A percentile compares a stretch with the other conserved stretches of the same genome.
Evolutionary conservation across 2,329 filamentous ascomycete species (phyloP).

Genomic region (Cordyceps javanica): DNA sequence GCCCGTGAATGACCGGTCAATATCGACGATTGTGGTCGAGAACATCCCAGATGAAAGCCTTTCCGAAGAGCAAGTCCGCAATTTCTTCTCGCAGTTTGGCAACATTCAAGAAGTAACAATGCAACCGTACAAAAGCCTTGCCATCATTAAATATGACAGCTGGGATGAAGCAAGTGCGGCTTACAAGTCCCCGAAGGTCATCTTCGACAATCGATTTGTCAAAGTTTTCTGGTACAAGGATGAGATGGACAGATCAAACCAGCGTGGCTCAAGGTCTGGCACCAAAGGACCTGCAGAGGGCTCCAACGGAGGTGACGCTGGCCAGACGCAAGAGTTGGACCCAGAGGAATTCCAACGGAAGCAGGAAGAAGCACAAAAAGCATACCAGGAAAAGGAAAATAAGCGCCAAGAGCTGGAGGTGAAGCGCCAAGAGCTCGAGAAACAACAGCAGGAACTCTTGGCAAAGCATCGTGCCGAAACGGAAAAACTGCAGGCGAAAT

Average conservation of each 20-base stretch:
- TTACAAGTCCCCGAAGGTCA: conserved; percentile 69
- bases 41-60: conserved; percentile 70
- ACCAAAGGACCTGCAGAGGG: conserved; percentile 13
- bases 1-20: conserved; percentile 54
- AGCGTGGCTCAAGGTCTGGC: conserved; percentile 23
- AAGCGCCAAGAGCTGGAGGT: conserved; percentile 58
- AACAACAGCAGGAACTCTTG: conserved; percentile 55
- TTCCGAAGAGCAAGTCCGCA: conserved; percentile 55
- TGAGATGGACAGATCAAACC: conserved; percentile 32
- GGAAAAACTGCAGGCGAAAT: conserved; percentile 55
- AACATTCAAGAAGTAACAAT: conserved; percentile 57
- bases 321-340: conserved; percentile 50
- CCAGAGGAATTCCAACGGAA: conserved; percentile 61
- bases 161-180: conserved; percentile 63
- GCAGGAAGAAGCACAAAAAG: conserved; percentile 67
- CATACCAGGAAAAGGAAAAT: conserved; percentile 57
- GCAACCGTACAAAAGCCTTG: conserved; percentile 59
- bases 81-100: conserved; percentile 70
- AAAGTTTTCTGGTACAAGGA: conserved; percentile 74
- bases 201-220: conserved; percentile 82
- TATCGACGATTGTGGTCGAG: conserved; percentile 67
- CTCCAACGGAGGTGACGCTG: conserved; percentile 10
- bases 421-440: conserved; percentile 58
- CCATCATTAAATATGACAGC: conserved; percentile 61
- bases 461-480: conserved; percentile 61